Evolutionary conservation across 352 stramenopile species (phyloP).

Genomic region (Phytopythium vexans): DNA sequence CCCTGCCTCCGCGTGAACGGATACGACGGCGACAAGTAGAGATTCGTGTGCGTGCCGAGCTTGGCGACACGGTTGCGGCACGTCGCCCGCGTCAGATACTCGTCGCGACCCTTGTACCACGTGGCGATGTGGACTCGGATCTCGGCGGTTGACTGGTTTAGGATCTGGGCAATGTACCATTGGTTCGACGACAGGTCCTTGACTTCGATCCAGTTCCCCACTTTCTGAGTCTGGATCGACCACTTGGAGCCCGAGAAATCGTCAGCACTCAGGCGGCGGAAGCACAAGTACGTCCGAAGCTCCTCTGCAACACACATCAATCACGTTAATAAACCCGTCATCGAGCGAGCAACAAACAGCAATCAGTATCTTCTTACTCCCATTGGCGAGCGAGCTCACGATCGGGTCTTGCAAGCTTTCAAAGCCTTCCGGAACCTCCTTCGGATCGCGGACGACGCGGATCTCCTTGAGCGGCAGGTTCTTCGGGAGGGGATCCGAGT

Average conservation of each 20-base stretch:
- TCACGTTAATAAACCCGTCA: constrained; percentile 7
- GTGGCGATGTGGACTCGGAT: constrained; percentile 68
- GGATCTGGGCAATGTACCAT: constrained; percentile 76
- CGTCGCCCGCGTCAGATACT: constrained; percentile 58
- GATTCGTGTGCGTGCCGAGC: constrained; percentile 65
- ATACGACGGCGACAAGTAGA: constrained; percentile 81
- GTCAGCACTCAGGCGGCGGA: constrained; percentile 53
- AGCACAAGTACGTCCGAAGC: constrained; percentile 71
- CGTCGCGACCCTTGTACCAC: constrained; percentile 69
- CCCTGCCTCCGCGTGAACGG: constrained; percentile 74
- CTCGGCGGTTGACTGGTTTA: constrained; percentile 54
- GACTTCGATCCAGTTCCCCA: constrained; percentile 80
- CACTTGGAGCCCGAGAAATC: constrained; percentile 68
- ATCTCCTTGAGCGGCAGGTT: constrained; percentile 77
- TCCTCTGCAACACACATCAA: constrained; percentile 27
- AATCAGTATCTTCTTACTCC: constrained; percentile 21
- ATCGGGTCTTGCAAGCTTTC: constrained; percentile 45
- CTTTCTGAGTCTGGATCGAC: constrained; percentile 64
- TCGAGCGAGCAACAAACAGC: background rate
- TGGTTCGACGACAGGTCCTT: constrained; percentile 72
- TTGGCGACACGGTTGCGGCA: constrained; percentile 66
- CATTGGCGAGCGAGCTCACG: constrained; percentile 28
- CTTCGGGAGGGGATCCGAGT: constrained; percentile 3
- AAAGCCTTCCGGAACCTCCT: constrained; percentile 68
- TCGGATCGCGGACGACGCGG: constrained; percentile 59